phyloP scores from a whole-genome alignment of 768 basidiomycete species.

The Leucogyrophana mollusca region DNA sequence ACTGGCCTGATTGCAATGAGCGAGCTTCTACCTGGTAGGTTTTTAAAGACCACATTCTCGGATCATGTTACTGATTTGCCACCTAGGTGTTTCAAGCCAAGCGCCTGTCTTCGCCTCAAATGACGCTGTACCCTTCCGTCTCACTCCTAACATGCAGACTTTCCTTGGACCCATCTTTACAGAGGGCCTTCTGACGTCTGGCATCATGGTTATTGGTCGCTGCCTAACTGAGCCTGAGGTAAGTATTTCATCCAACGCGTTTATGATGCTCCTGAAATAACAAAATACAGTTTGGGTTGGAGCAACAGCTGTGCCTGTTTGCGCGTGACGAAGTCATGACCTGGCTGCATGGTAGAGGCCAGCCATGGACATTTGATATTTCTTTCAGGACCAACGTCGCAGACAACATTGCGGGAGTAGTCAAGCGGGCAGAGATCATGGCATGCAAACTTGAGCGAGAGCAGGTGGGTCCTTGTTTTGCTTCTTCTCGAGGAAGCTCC shows the following conservation, averaged over 20 bases:
- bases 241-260: conserved; percentile 15
- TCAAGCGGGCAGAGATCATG: conserved; percentile 79
- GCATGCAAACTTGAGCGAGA: conserved; percentile 87
- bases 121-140: conserved; percentile 94
- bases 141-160: conserved; percentile 94
- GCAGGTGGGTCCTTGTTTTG: conserved; percentile 49
- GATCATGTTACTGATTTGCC: neutral
- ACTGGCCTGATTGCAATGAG: conserved; percentile 92
- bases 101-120: conserved; percentile 69
- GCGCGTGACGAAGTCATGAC: conserved; percentile 88
- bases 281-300: conserved; percentile 74
- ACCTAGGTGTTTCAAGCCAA: conserved; percentile 32
- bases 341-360: conserved; percentile 63
- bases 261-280: neutral
- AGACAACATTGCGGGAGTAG: conserved; percentile 63
- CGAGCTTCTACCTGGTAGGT: conserved; percentile 80
- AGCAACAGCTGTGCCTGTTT: conserved; percentile 89
- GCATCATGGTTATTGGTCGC: conserved; percentile 88
- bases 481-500: neutral
- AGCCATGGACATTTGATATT: conserved; percentile 56
- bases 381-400: conserved; percentile 59
- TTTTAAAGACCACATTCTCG: neutral
- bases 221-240: conserved; percentile 93
- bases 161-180: conserved; percentile 88
- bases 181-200: conserved; percentile 85